Evolutionary conservation across 768 basidiomycete species (phyloP), one percentile per base, ranked within the genome.

Genomic region (Hygrocybe punicea): DNA sequence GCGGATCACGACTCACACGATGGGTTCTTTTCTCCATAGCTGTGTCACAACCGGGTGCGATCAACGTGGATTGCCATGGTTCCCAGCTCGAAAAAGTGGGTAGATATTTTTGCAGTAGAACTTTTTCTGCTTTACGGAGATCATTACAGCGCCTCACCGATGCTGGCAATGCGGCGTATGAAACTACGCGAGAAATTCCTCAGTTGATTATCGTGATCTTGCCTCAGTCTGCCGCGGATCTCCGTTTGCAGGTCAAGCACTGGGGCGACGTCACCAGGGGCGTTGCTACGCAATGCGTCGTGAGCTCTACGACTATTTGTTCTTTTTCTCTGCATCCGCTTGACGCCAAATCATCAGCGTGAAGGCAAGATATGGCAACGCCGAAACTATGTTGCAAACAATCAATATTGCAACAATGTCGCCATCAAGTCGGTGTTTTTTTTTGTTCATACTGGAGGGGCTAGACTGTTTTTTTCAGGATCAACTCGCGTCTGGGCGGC

Each of bases 331-430:
- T 14, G 13, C 16, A 13, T 17, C 13, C 8, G 13, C 29, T 46
- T 39, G 36, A 25, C 25, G n/a, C 13, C 19, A 14, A 8, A 37
- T 17, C 17, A 25, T 21, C 39, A 55, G 53, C 67, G 76, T 1
- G 64, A 67, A 39, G 65, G 64, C 1, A 81, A 79, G 39, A 56
- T 76, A 4, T 56, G 10, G 11, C 19, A 24, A 5, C 16, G 50
- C 10, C 19, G 54, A 42, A 24, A 11, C 58, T 42, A 54, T 6
- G 57, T 47, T 1, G 66, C 60, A 2, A 76, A 76, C 17, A 73
- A 79, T 33, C 82, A 84, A 45, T 85, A 86, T 53, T 77, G 69
- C 62, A 83, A 81, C 49, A 87, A 84, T 52, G 71, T 84, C 4
- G 78, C 78, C 0, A 65, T 85, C 6, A 85, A 84, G 81, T 80